Conservation (phyloP, 768 basidiomycete species). For the Heimioporus sp. region DNA sequence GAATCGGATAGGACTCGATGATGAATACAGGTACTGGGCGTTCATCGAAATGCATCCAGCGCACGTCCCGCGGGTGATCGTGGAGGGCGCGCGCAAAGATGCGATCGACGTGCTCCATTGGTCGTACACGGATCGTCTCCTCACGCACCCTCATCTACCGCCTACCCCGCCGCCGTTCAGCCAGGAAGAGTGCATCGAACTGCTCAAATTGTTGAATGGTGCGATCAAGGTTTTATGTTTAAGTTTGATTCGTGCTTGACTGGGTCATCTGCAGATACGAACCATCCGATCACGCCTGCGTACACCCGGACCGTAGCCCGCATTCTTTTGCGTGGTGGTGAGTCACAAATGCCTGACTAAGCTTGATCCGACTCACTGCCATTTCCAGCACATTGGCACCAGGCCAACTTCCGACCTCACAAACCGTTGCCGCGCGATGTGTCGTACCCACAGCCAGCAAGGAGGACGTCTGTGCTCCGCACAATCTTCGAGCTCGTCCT, state of each 20-base stretch:
- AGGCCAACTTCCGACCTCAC: constrained; percentile 64
- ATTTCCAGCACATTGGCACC: constrained; percentile 59
- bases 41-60: constrained; percentile 80
- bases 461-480: constrained; percentile 43
- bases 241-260: not conserved
- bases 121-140: constrained; percentile 77
- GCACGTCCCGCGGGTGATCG: constrained; percentile 52
- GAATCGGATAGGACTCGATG: constrained; percentile 55
- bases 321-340: constrained; percentile 66
- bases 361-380: not conserved
- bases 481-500: constrained; percentile 56
- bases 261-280: constrained; percentile 11
- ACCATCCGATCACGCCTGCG: constrained; percentile 33
- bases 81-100: constrained; percentile 55
- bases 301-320: constrained; percentile 67
- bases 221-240: not conserved
- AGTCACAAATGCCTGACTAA: constrained; percentile 23
- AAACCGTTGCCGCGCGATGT: constrained; percentile 63
- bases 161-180: constrained; percentile 64
- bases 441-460: constrained; percentile 23
- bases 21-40: constrained; percentile 80
- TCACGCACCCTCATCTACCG: constrained; percentile 49
- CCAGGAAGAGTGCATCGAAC: constrained; percentile 75
- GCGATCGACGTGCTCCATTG: constrained; percentile 77
- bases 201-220: constrained; percentile 55